Evolutionary conservation across 2,329 filamentous ascomycete genomes (phyloP), one percentile per base, ranked within the genome.

Genomic region (Scorias spongiosa): DNA sequence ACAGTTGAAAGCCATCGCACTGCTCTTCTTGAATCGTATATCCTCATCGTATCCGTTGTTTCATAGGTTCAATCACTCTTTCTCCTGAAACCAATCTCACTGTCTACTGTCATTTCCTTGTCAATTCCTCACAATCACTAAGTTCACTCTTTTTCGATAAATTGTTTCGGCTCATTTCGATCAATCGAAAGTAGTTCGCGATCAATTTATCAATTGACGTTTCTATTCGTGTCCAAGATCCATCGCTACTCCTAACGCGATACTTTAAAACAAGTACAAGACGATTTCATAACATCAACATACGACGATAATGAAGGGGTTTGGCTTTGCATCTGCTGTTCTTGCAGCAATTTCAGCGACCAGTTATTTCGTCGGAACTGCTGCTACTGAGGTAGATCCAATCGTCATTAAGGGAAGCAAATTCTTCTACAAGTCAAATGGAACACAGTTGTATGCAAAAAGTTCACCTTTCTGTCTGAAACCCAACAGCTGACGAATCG

Each of bases 351-450:
- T 78, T 42, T 63, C 75, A 48, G 64, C 67, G 40, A 51, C 50
- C 40, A 50, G 49, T 42, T 49, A 55, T 42, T 46, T 55, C 32
- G 47, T 49, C 47, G 41, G 46, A 28, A 63, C 66, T 50, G 66
- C 65, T 51, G 56, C 66, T 42, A 75, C 76, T 43, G 72, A 74
- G 50, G 63, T 81, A 44, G 75, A 78, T 52, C 71, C 77, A 48
- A 80, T 83, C 55, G 65, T 76, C 54, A 77, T 78, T 71, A 88
- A 88, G 75, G 80, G 84, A 54, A 76, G 76, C 61, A 88, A 91
- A 66, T 89, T 95, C 74, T 95, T 93, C 74, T 88, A 83, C 71
- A 74, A 84, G 64, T 83, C 80, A 63, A 83, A 81, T 63, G 80
- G 80, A 56, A 81, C 78, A 18, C 75, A 84, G 67, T 84, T 84